Evolutionary conservation across 1,139 yeast genomes (phyloP), one percentile per base, ranked within the genome.

Genomic region (Hyphopichia burtonii): DNA sequence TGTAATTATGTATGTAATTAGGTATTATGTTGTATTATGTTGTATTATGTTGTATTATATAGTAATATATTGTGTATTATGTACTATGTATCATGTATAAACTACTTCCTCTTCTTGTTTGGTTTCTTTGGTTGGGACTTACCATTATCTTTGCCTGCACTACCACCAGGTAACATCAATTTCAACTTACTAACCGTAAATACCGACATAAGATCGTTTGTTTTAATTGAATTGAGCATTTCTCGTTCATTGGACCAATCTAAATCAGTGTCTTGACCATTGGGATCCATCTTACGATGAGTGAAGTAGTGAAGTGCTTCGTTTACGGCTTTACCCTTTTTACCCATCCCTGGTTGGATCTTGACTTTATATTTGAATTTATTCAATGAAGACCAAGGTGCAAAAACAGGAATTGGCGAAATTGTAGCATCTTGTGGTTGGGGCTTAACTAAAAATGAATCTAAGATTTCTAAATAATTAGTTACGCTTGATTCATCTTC

Each of bases 341-440:
- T 93, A 22, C 84, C 83, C 35, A 77, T 72, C 0, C 99, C 99
- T 0, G 96, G 94, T 51, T 83, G 89, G 34, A 93, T 66, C 61
- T 93, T 91, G 32, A 88, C 84, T 59, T 89, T 90, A 65, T 86
- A 90, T 59, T 87, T 85, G 64, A 76, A 79, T 59, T 85, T 85
- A 47, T 71, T 76, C 52, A 93, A 64, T 0, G 97, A 76, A 11
- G 78, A 65, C 96, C 97, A 94, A 1, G 99, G 99, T 0, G 93
- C 98, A 72, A 90, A 91, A 9, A 88, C 83, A 0, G 98, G 96
- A 8, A 93, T 78, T 7, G 86, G 80, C 40, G 82, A 88, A 7
- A 62, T 53, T 12, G 83, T 51, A 0, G 66, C 65, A 51, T 78
- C 82, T 1, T 65, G 59, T 19, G 65, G 51, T 6, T 63, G 58